Evolutionary conservation across 2,329 filamentous ascomycete species (phyloP), one percentile per base, ranked within the genome.

Genomic region (Penicillium verrucosum): DNA sequence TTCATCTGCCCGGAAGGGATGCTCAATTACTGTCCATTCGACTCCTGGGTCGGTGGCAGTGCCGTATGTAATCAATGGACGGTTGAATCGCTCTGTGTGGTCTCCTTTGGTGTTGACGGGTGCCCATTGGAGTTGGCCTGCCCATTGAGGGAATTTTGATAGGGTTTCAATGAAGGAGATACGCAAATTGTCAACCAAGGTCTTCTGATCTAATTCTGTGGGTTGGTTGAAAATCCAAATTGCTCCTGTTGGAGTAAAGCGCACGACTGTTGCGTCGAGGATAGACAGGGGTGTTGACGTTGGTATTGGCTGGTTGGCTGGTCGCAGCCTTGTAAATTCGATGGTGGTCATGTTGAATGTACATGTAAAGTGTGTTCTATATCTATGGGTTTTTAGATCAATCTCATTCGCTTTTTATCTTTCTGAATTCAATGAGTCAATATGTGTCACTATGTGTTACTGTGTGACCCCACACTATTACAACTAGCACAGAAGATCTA

Each of bases 61-160:
- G 5, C 49, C 52, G 12, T 60, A 57, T 1, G 36, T 32, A 14
- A 60, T 21, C 7, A 54, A 30, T 16, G 56, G 52, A 14, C 59
- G 56, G 42, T 60, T 59, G 36, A 57, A 59, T 2, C 59, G 45
- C 14, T 59, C 48, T 9, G 49, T 48, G 53, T 59, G 52, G 8
- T 4, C 11, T 30, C 52, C 59, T 10, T 30, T 18, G 8, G 34
- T 37, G 16, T 32, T 44, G n/a, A 54, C 23, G 12, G 52, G 49
- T 30, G 56, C 48, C 58, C 58, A 60, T 49, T 60, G 56, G 5
- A 60, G 38, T 44, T 60, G 59, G 36, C 52, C 59, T 29, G 59
- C 49, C 56, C 56, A 59, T 25, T 59, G 52, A 6, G 59, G 57
- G 23, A 59, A 59, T 25, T 36, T 42, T n/a, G 42, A 46, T 14